phyloP scores from a whole-genome alignment of 179 eudicot species.

The Drosera spatulata region DNA sequence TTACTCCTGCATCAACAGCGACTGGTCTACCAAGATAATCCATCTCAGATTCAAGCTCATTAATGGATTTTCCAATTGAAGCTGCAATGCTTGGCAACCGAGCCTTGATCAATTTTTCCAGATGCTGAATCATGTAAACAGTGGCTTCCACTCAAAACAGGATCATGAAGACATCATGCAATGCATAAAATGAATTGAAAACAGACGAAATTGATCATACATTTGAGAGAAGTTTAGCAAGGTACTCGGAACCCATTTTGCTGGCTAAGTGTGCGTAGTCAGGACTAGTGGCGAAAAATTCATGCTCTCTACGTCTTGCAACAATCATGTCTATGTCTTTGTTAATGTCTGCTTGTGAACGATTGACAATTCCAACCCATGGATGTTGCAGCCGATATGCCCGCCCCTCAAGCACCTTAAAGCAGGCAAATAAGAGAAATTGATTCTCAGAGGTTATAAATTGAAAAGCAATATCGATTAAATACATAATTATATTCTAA shows the following conservation, averaged over 20 bases:
- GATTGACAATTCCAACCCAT: conserved; percentile 71
- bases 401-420: conserved; percentile 68
- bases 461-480: too few relatives aligned
- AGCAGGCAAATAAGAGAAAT: neutral
- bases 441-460: neutral
- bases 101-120: conserved; percentile 44
- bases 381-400: conserved; percentile 49
- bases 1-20: conserved; percentile 49
- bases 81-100: conserved; percentile 39
- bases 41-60: conserved; percentile 46
- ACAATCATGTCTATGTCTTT: conserved; percentile 47
- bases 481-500: neutral
- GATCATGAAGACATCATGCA: conserved; percentile 1
- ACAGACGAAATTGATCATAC: conserved; percentile 14
- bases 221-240: conserved; percentile 51
- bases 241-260: conserved; percentile 61
- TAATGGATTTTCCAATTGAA: conserved; percentile 30
- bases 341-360: conserved; percentile 62
- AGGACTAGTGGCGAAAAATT: conserved; percentile 44
- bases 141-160: neutral
- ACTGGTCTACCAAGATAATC: conserved; percentile 42
- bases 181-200: neutral
- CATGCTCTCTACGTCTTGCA: conserved; percentile 49
- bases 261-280: conserved; percentile 52
- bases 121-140: conserved; percentile 26